Base-by-base conservation (phyloP, 768 basidiomycete genomes). In the Lentinula sp. region DNA sequence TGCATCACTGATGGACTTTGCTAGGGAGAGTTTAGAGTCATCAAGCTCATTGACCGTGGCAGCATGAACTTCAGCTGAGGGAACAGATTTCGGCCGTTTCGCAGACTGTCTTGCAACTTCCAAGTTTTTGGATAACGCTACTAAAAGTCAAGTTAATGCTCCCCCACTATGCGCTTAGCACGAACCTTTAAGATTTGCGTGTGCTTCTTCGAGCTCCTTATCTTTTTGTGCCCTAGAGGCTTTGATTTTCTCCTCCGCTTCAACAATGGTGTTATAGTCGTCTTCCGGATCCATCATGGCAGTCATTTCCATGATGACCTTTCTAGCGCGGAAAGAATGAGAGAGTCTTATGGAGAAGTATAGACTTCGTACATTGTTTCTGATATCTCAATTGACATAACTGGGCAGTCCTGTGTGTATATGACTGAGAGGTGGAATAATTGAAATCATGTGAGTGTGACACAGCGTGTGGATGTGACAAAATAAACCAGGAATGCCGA, bases 231-330 rank as follows among this genome's bases (percentile, higher is more conserved):
- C 74, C 62, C 87, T 83, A 9, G 83, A 83, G 6, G 78, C 65
- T 13, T 80, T 80, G 68, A 90, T 85, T 64, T 80, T 84, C 61
- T 91, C 85, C 65, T 92, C 88, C 7, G 89, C 85, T 6, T 81
- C 83, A 15, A 85, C 84, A 53, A 93, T 89, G 11, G 87, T 86
- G 61, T 87, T 73, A 68, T 85, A 91, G 70, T 93, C 91, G 57
- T 91, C 88, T 46, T 88, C 86, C 10, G 89, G 88, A 66, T 89
- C 85, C 59, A 93, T 88, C 61, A 91, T 85, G 3, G 82, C 79
- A 35, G 82, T 75, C 82, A 91, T 88, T 62, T 85, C 85, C 64
- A 78, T 80, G 50, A 91, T 84, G 16, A 86, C 81, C 64, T 86
- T 85, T 53, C 89, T 91, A 62, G 10, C 7, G 31, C 18, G 49